Conservation (phyloP, 2,329 filamentous ascomycete genomes). For the Pestalotiopsis sp. region DNA sequence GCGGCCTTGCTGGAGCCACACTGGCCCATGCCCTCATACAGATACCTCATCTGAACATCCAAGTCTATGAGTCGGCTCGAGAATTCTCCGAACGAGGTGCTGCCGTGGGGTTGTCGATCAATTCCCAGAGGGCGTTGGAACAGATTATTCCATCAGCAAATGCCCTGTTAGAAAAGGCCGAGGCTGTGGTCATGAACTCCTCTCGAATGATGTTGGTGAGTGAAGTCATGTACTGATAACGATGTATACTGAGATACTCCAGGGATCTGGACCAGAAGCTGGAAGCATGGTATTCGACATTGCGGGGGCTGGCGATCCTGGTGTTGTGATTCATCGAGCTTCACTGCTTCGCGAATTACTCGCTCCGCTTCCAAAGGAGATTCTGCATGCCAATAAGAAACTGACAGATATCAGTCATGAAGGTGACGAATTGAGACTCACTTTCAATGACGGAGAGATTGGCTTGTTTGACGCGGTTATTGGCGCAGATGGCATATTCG, state of each 20-base stretch:
- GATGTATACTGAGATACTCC: slow-evolving; percentile 2
- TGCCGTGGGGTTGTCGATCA: slow-evolving; percentile 20
- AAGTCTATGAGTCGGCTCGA: slow-evolving; percentile 25
- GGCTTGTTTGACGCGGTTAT: slow-evolving; percentile 22
- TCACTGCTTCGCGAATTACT: slow-evolving; percentile 22
- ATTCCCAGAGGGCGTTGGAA: slow-evolving; percentile 19
- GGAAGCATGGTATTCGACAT: slow-evolving; percentile 19
- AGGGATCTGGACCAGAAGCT: slow-evolving; percentile 17
- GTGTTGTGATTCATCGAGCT: slow-evolving; percentile 23
- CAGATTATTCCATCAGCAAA: slow-evolving; percentile 13
- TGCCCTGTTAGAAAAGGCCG: slow-evolving; percentile 18
- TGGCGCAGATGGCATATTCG: slow-evolving; percentile 20
- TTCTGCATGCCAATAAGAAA: slow-evolving; percentile 20
- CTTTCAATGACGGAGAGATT: slow-evolving; percentile 19
- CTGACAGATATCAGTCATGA: slow-evolving; percentile 14
- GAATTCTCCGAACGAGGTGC: slow-evolving; percentile 26
- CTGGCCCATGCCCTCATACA: slow-evolving; percentile 22
- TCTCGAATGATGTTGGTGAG: slow-evolving; percentile 13
- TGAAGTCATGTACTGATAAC: background rate
- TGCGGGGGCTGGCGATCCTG: slow-evolving; percentile 12
- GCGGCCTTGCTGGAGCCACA: slow-evolving; percentile 23
- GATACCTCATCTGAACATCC: slow-evolving; percentile 19
- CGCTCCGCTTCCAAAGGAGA: slow-evolving; percentile 16
- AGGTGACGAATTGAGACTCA: slow-evolving; percentile 7
- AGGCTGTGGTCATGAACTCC: slow-evolving; percentile 19